Evolutionary conservation across 202 grass and related monocot species (phyloP).

Genomic region (Setaria italica): DNA sequence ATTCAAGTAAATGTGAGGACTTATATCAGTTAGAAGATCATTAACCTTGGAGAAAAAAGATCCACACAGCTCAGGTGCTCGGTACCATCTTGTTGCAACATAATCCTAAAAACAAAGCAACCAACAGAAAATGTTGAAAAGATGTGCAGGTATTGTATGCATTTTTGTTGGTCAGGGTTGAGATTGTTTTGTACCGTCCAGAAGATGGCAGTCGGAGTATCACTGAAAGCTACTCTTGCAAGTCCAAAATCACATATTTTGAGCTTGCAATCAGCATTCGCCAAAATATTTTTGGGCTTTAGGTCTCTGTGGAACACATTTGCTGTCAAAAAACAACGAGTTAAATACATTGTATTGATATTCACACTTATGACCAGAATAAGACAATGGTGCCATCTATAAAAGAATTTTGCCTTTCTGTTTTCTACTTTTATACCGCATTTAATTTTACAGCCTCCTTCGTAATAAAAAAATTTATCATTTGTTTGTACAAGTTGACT

Average conservation of each 20-base stretch:
- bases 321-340: conserved; percentile 40
- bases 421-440: neutral
- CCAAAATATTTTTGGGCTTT: conserved; percentile 74
- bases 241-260: conserved; percentile 74
- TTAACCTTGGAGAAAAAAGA: conserved; percentile 73
- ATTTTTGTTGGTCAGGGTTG: neutral
- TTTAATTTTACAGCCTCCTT: neutral
- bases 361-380: neutral
- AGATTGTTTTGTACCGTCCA: conserved; percentile 53
- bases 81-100: conserved; percentile 76
- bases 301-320: conserved; percentile 73
- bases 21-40: conserved; percentile 9
- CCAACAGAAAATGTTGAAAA: neutral
- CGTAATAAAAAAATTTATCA: neutral
- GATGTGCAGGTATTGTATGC: neutral
- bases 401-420: neutral
- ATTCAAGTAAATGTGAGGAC: neutral
- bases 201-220: conserved; percentile 73
- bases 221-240: conserved; percentile 68
- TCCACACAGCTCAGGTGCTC: conserved; percentile 67
- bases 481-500: neutral
- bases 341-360: neutral
- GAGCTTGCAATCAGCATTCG: conserved; percentile 72
- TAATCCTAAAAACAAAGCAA: conserved; percentile 51
- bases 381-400: neutral